Percentiles rank a stretch among this genome's conserved stretches.
Conservation (phyloP, 2,329 filamentous ascomycete species). For the Epichloe sp. region DNA sequence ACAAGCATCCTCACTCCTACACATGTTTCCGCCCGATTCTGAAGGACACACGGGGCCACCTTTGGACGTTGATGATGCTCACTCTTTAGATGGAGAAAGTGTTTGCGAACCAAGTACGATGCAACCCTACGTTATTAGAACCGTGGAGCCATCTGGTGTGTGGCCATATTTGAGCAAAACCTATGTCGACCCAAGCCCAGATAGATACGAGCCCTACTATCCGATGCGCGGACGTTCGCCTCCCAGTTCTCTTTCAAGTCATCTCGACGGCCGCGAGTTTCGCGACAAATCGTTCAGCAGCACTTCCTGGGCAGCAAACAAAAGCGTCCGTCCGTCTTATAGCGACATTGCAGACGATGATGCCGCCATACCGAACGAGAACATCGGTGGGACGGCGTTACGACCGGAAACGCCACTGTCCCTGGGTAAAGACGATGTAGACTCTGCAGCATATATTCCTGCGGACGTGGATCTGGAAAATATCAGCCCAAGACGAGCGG, state of each 20-base stretch:
- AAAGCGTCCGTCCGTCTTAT: conserved; percentile 26
- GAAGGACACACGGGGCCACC: conserved; percentile 14
- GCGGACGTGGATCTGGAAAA: neutral
- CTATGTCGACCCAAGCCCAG: conserved; percentile 21
- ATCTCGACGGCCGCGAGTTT: conserved; percentile 24
- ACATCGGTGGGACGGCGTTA: neutral
- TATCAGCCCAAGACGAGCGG: conserved; percentile 3
- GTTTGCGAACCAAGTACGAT: conserved; percentile 22
- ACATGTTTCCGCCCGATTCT: conserved; percentile 44
- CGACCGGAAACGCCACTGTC: conserved; percentile 1
- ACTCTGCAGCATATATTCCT: neutral
- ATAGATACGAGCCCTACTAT: conserved; percentile 30
- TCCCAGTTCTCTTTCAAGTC: conserved; percentile 35
- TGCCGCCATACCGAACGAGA: conserved; percentile 4
- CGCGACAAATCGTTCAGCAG: conserved; percentile 15
- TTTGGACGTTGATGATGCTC: conserved; percentile 28
- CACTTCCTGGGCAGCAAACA: conserved; percentile 26
- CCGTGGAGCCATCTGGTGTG: conserved; percentile 28
- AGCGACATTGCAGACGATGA: conserved; percentile 20
- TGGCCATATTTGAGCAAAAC: conserved; percentile 30
- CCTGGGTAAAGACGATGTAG: neutral
- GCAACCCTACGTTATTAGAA: conserved; percentile 22
- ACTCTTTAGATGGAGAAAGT: conserved; percentile 25
- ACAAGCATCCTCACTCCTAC: conserved; percentile 59
- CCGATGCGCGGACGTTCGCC: conserved; percentile 40